These are phyloP conservation scores for Westerdykella sp. DNA, from an alignment of 2,329 filamentous ascomycete species.

Conservation along the genomic window DNA sequence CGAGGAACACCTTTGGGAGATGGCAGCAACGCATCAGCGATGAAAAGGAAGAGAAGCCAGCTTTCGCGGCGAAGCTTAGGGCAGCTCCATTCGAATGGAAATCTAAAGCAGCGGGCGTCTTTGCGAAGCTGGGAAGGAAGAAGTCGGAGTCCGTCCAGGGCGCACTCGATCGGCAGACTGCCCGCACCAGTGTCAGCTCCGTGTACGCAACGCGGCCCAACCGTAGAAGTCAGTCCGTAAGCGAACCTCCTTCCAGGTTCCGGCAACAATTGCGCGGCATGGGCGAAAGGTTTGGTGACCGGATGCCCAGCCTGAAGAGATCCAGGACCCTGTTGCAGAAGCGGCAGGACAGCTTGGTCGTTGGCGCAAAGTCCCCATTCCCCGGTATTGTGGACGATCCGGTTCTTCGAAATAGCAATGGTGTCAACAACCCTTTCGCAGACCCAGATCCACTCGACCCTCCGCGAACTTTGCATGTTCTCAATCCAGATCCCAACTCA, in stretches of 20 bases:
- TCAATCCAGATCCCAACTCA: constrained; percentile 22
- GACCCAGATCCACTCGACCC: constrained; percentile 18
- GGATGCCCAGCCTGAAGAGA: constrained; percentile 29
- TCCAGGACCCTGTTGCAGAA: constrained; percentile 26
- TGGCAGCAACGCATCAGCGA: constrained; percentile 14
- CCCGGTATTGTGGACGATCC: constrained; percentile 23
- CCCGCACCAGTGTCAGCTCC: constrained; percentile 27
- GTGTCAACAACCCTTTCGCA: constrained; percentile 20
- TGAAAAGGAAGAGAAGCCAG: constrained; percentile 12
- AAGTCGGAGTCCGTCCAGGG: constrained; percentile 22
- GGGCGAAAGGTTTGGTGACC: constrained; percentile 14
- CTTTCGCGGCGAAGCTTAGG: constrained; percentile 5
- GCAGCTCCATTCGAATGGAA: constrained; percentile 9
- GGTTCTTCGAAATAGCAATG: constrained; percentile 16
- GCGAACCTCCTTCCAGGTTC: constrained; percentile 23
- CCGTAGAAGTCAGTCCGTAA: constrained; percentile 22
- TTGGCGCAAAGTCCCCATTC: constrained; percentile 18
- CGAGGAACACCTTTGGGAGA: constrained; percentile 11
- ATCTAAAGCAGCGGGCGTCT: constrained; percentile 16
- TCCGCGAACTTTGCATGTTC: constrained; percentile 14
- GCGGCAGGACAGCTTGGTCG: constrained; percentile 25
- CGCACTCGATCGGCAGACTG: constrained; percentile 24
- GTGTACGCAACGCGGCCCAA: constrained; percentile 26
- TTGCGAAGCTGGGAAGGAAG: constrained; percentile 25
- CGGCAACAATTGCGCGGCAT: constrained; percentile 15